phyloP scores from a whole-genome alignment of 495 filamentous ascomycete genomes.

The Amorphotheca resinae region DNA sequence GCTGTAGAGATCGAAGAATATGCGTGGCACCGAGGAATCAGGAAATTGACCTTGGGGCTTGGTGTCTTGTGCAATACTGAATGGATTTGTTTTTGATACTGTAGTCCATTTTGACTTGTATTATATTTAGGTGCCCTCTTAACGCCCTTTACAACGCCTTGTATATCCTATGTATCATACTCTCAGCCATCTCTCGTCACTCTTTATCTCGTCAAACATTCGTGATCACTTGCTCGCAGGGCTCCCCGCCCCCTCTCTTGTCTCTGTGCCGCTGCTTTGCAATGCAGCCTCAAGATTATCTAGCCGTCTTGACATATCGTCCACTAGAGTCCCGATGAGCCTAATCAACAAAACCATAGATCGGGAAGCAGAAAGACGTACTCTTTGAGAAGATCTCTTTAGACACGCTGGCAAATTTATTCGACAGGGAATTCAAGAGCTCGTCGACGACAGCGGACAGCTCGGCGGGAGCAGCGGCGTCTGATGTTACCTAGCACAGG shows the following conservation, averaged over 20 bases:
- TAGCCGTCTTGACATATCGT: constrained; percentile 84
- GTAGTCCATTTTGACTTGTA: neutral
- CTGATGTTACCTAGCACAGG: constrained; percentile 21
- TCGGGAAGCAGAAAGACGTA: constrained; percentile 28
- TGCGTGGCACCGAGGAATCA: too few relatives aligned
- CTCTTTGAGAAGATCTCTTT: constrained; percentile 81
- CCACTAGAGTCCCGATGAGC: constrained; percentile 44
- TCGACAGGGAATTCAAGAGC: constrained; percentile 66
- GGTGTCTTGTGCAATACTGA: neutral
- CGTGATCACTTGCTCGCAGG: constrained; percentile 19
- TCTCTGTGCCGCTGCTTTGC: constrained; percentile 36
- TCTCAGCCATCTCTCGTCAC: too few relatives aligned
- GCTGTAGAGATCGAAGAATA: too few relatives aligned
- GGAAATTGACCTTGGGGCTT: constrained; percentile 9
- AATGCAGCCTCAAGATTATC: constrained; percentile 77
- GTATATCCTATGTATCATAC: neutral
- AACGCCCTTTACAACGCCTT: too few relatives aligned
- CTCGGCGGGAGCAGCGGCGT: constrained; percentile 33
- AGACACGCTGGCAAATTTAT: constrained; percentile 72
- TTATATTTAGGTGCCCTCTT: too few relatives aligned
- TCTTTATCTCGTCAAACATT: neutral
- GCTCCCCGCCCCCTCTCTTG: constrained; percentile 20
- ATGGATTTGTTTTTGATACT: neutral
- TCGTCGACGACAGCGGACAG: constrained; percentile 73
- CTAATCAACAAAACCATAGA: neutral